Percentiles rank a stretch among this genome's conserved stretches.
phyloP scores from a whole-genome alignment of 306 rosid genomes.

The Benincasa hispida region DNA sequence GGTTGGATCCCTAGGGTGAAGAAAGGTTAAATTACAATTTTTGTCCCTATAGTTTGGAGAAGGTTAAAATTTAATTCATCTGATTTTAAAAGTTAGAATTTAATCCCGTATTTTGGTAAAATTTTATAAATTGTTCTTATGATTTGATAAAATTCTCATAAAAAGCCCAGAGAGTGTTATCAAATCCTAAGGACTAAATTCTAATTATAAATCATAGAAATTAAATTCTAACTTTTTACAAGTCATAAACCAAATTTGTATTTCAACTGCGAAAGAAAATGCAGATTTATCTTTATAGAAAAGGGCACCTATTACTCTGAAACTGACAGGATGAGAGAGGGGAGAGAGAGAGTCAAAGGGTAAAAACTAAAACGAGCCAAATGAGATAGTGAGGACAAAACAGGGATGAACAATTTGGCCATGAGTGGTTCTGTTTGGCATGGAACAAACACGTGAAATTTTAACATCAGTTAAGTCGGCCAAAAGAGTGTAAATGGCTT shows the following conservation, averaged over 20 bases:
- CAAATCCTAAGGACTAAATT: too few species aligned
- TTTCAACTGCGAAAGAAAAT: not conserved
- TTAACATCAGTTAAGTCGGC: not conserved
- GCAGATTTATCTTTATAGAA: not conserved
- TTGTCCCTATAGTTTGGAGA: too few species aligned
- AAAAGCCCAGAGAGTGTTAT: too few species aligned
- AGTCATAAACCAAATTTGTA: too few species aligned
- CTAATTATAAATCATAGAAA: too few species aligned
- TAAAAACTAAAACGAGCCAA: not conserved
- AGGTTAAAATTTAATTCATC: too few species aligned
- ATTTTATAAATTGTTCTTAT: too few species aligned
- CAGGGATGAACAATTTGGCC: slow-evolving; percentile 32
- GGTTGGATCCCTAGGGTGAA: not conserved
- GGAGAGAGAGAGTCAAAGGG: not conserved
- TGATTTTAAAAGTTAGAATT: too few species aligned
- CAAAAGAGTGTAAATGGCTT: not conserved
- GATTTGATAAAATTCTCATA: too few species aligned
- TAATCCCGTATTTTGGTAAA: too few species aligned
- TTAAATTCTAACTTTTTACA: too few species aligned
- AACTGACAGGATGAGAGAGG: slow-evolving; percentile 2
- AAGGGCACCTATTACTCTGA: not conserved
- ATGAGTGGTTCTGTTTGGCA: slow-evolving; percentile 44
- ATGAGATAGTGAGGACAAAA: slow-evolving; percentile 42
- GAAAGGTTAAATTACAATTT: too few species aligned
- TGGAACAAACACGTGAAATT: slow-evolving; percentile 39